These are phyloP conservation scores for Argentina anserina DNA, from an alignment of 306 rosid genomes.

Conservation along the genomic window DNA sequence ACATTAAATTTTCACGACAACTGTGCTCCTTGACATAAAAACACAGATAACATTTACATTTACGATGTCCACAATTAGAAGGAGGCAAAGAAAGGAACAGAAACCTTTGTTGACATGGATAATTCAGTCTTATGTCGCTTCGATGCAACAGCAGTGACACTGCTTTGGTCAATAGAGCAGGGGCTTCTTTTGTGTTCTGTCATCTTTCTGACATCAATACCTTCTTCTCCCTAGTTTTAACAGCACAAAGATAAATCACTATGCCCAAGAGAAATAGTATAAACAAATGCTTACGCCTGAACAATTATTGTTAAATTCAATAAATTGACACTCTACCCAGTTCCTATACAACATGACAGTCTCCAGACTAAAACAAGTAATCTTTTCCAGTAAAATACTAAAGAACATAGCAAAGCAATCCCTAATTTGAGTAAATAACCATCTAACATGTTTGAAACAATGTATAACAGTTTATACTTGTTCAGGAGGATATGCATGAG, in stretches of 20 bases:
- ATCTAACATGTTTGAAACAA: not conserved
- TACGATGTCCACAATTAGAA: not conserved
- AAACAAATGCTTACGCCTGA: not conserved
- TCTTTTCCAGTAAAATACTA: not conserved
- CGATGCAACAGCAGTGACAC: slow-evolving; percentile 59
- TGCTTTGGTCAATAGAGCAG: slow-evolving; percentile 77
- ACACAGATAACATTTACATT: not conserved
- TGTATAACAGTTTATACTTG: not conserved
- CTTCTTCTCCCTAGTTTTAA: slow-evolving; percentile 55
- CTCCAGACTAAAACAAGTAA: not conserved
- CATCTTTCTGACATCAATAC: slow-evolving; percentile 73
- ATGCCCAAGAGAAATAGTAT: slow-evolving; percentile 5
- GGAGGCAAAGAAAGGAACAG: slow-evolving; percentile 2
- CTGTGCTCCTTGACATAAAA: not conserved
- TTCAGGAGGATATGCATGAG: not conserved
- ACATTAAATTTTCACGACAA: not conserved
- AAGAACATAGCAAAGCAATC: not conserved
- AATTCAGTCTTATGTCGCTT: slow-evolving; percentile 86
- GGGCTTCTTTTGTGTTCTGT: slow-evolving; percentile 76
- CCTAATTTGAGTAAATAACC: not conserved
- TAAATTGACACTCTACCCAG: not conserved
- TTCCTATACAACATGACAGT: not conserved
- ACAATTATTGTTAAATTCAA: not conserved
- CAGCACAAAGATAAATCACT: slow-evolving; percentile 20
- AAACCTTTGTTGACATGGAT: slow-evolving; percentile 74